A percentile compares a stretch with the other conserved stretches of the same genome.
Evolutionary conservation across 768 basidiomycete genomes (phyloP).

Genomic region (Tylopilus cervinicoccineus): DNA sequence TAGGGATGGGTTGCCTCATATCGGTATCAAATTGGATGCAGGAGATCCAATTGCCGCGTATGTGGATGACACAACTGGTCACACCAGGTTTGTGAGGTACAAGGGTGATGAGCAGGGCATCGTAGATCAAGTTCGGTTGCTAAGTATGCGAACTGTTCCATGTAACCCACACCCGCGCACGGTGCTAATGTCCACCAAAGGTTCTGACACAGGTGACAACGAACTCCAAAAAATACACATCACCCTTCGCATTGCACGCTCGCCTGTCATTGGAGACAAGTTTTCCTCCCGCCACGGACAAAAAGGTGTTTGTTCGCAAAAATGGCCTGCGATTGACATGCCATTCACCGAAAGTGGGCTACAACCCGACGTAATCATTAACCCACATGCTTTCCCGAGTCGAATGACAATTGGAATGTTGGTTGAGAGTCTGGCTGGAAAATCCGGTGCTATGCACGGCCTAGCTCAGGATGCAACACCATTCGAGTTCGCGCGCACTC

Average conservation of each 20-base stretch:
- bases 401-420: slow-evolving; percentile 99
- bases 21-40: slow-evolving; percentile 64
- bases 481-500: slow-evolving; percentile 68
- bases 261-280: slow-evolving; percentile 98
- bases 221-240: slow-evolving; percentile 92
- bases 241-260: slow-evolving; percentile 87
- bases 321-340: slow-evolving; percentile 98
- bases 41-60: slow-evolving; percentile 87
- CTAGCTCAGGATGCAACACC: slow-evolving; percentile 98
- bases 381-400: slow-evolving; percentile 98
- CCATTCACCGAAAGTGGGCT: slow-evolving; percentile 98
- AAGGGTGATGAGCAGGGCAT: slow-evolving; percentile 93
- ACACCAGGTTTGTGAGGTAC: slow-evolving; percentile 87
- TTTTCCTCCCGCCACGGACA: slow-evolving; percentile 99
- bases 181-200: slow-evolving; percentile 36
- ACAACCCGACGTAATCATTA: slow-evolving; percentile 99
- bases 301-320: slow-evolving; percentile 99
- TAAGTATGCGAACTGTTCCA: slow-evolving; percentile 50
- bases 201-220: slow-evolving; percentile 80
- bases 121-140: slow-evolving; percentile 85
- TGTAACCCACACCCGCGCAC: neutral
- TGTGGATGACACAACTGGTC: slow-evolving; percentile 76
- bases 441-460: slow-evolving; percentile 97
- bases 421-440: slow-evolving; percentile 99
- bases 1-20: slow-evolving; percentile 76